Evolutionary conservation across 2,329 filamentous ascomycete genomes (phyloP), one percentile per base, ranked within the genome.

Genomic region (Leptographium galeiforme): DNA sequence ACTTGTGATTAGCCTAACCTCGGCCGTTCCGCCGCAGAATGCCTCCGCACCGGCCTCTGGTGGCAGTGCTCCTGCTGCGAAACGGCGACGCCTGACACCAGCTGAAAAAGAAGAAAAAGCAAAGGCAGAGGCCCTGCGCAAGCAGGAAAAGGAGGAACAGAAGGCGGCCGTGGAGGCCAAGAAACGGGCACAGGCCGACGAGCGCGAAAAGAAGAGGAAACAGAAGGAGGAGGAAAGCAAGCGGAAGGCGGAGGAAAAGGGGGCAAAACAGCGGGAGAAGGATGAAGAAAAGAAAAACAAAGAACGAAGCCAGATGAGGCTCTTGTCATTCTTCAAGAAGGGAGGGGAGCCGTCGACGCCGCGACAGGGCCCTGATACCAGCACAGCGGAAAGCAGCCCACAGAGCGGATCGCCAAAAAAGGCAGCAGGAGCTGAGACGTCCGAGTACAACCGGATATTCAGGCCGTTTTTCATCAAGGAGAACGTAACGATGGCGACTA

Each of bases 391-490:
- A 16, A 51, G 44, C 16, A 63, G 55, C 41, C 32, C 34, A 10
- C 48, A 62, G 50, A 59, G 60, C 2, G 56, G 51, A 8, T 65
- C 65, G 40, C 60, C 67, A 50, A 52, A 58, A 45, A 64, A 70
- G 58, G 52, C 57, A 8, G 56, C 61, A 40, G 54, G 56, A 13
- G 61, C 56, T 12, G 51, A 57, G n/a, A 14, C 55, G 30, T 74
- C 77, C 0, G 75, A 79, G 46, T 90, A 88, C 59, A 71, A 85
- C 18, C 82, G 80, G 59, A 72, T 76, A 39, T 97, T 97, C 62
- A 77, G 89, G 36, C 82, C 87, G 0, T 97, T 96, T 66, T 90
- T 85, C 57, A 63, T 93, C 47, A 85, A 88, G 55, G 75, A 82
- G 3, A 77, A 88, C 61, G 85, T 88, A 1, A 78, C 69, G n/a